phyloP scores from a whole-genome alignment of 2,329 filamentous ascomycete species.

The Didymella sp. region DNA sequence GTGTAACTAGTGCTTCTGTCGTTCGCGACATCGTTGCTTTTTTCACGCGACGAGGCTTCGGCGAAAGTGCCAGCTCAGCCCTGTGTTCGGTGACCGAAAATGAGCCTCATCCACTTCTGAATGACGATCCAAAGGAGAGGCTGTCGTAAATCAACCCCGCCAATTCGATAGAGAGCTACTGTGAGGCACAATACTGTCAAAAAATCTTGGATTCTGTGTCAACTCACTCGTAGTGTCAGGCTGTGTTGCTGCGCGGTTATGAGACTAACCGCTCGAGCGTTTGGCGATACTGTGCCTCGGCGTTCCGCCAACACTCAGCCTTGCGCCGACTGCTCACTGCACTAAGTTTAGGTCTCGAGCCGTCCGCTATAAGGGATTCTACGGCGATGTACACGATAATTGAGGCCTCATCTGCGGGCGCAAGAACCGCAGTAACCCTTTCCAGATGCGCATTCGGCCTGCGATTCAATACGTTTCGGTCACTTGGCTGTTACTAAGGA shows the following conservation, averaged over 20 bases:
- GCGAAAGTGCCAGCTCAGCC: constrained; percentile 8
- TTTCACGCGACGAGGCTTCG: background rate
- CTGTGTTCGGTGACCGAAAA: constrained; percentile 13
- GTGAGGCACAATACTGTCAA: background rate
- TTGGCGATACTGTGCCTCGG: background rate
- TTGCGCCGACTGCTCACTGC: constrained; percentile 2
- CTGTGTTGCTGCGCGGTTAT: background rate
- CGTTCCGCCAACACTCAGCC: background rate
- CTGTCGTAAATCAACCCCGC: background rate
- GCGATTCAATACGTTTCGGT: background rate
- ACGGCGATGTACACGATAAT: background rate
- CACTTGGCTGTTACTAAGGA: background rate
- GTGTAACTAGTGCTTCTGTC: background rate
- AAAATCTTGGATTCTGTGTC: background rate
- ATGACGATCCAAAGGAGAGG: background rate
- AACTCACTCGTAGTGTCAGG: background rate
- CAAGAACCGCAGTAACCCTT: background rate
- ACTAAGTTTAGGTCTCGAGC: background rate
- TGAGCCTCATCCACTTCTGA: background rate
- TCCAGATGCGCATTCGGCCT: background rate
- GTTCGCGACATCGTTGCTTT: background rate
- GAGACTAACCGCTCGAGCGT: background rate
- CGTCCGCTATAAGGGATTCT: background rate
- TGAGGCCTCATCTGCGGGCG: background rate
- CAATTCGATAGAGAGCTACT: too few relatives aligned